phyloP scores from a whole-genome alignment of 1,139 yeast genomes.

The Yamadazyma mexicana region DNA sequence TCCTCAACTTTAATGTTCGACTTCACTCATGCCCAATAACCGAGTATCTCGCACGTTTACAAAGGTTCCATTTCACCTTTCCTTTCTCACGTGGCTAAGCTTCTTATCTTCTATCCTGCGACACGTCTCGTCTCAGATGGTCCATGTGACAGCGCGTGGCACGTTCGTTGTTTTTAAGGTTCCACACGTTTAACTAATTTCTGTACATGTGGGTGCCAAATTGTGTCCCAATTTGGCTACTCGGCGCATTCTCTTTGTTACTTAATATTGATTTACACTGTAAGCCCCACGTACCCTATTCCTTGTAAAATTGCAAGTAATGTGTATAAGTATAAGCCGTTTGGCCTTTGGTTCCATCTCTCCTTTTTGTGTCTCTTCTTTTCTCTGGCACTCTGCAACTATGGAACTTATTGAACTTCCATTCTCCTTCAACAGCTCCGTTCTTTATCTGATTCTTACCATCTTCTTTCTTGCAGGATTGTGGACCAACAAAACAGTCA shows the following conservation, averaged over 20 bases:
- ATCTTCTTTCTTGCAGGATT: constrained; percentile 18
- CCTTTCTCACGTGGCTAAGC: too few relatives aligned
- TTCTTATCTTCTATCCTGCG: not conserved
- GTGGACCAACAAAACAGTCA: constrained; percentile 24
- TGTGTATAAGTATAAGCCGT: too few relatives aligned
- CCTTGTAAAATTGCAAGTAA: too few relatives aligned
- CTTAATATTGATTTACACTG: not conserved
- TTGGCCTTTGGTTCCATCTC: too few relatives aligned
- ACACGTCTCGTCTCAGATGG: not conserved
- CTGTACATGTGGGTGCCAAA: constrained; percentile 3
- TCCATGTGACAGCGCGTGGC: not conserved
- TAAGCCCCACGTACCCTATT: not conserved
- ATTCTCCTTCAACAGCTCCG: constrained; percentile 7
- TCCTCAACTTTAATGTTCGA: too few relatives aligned
- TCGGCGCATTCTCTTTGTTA: not conserved
- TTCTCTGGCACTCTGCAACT: too few relatives aligned
- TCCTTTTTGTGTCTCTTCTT: too few relatives aligned
- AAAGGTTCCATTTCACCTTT: too few relatives aligned
- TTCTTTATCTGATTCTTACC: constrained; percentile 9
- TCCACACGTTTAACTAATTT: constrained; percentile 2
- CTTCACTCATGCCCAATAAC: too few relatives aligned
- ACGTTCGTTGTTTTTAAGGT: not conserved
- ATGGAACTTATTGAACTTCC: constrained; percentile 12
- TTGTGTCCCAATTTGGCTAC: not conserved
- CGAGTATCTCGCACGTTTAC: too few relatives aligned